phyloP scores from a whole-genome alignment of 2,329 filamentous ascomycete genomes.

The Alternaria alternata region DNA sequence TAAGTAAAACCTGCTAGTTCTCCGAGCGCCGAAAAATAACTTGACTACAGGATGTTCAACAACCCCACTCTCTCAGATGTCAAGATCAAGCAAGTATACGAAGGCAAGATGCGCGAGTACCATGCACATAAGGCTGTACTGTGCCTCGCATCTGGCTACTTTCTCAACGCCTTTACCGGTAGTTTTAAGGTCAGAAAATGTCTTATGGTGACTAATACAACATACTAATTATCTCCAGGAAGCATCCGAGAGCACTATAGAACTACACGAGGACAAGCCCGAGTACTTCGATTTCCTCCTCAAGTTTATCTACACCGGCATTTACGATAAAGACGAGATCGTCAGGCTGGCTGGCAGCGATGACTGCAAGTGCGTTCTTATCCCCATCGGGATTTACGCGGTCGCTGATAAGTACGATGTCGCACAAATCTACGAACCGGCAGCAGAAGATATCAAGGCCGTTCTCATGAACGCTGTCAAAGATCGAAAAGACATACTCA shows the following conservation, averaged over 20 bases:
- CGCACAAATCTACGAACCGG: background rate
- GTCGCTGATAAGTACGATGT: background rate
- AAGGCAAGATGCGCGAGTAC: background rate
- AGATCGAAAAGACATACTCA: background rate
- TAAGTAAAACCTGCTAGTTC: background rate
- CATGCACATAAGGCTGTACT: background rate
- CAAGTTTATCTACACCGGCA: background rate
- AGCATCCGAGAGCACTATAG: background rate
- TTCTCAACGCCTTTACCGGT: background rate
- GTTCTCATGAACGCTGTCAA: background rate
- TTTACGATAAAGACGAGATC: background rate
- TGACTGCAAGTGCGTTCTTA: rapidly evolving
- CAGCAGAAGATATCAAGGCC: background rate
- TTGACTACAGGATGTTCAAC: background rate
- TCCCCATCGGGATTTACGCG: background rate
- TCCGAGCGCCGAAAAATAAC: background rate
- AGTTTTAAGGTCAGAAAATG: background rate
- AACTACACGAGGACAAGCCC: background rate
- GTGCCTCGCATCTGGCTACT: background rate
- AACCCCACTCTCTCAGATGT: background rate
- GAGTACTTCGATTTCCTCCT: background rate
- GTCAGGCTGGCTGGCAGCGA: background rate
- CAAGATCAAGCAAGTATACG: background rate
- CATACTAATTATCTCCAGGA: background rate
- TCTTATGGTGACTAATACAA: background rate